phyloP scores from a whole-genome alignment of 352 stramenopile species.

The Phytophthora pluvialis region DNA sequence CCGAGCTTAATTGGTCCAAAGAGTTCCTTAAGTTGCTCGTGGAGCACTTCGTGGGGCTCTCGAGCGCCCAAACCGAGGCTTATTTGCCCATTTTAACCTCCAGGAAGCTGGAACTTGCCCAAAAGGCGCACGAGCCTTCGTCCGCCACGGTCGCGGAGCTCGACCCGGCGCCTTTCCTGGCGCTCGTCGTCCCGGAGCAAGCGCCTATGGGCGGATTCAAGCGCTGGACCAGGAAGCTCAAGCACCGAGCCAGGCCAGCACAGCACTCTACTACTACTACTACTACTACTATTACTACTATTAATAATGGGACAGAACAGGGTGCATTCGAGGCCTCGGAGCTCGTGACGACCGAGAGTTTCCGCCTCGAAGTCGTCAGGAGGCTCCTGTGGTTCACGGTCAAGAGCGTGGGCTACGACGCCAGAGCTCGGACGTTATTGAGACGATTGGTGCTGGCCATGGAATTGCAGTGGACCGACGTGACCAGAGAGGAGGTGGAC shows the following conservation, averaged over 20 bases:
- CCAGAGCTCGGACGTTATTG: constrained; percentile 62
- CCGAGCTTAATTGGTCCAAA: constrained; percentile 61
- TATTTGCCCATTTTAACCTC: constrained; percentile 76
- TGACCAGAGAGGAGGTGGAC: constrained; percentile 70
- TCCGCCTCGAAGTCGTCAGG: constrained; percentile 71
- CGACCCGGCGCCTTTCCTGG: constrained; percentile 68
- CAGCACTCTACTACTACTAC: too few species aligned
- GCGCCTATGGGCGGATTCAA: constrained; percentile 28
- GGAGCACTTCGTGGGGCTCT: constrained; percentile 65
- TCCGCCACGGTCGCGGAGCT: constrained; percentile 29
- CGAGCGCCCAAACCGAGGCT: constrained; percentile 59
- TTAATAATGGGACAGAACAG: constrained; percentile 1
- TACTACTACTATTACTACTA: too few species aligned
- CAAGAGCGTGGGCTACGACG: constrained; percentile 81
- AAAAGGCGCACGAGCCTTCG: constrained; percentile 31
- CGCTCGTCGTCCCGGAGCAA: constrained; percentile 53
- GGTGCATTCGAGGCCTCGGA: constrained; percentile 16
- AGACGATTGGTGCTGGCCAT: constrained; percentile 55
- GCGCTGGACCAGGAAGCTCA: constrained; percentile 37
- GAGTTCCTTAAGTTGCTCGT: constrained; percentile 69
- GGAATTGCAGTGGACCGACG: constrained; percentile 60
- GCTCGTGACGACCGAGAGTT: constrained; percentile 38
- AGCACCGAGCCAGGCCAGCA: constrained; percentile 35
- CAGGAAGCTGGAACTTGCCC: constrained; percentile 23
- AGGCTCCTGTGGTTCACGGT: constrained; percentile 82